Base-by-base conservation (phyloP, 192 early-diverging fungal species). In the Chytriomyces confervae region DNA sequence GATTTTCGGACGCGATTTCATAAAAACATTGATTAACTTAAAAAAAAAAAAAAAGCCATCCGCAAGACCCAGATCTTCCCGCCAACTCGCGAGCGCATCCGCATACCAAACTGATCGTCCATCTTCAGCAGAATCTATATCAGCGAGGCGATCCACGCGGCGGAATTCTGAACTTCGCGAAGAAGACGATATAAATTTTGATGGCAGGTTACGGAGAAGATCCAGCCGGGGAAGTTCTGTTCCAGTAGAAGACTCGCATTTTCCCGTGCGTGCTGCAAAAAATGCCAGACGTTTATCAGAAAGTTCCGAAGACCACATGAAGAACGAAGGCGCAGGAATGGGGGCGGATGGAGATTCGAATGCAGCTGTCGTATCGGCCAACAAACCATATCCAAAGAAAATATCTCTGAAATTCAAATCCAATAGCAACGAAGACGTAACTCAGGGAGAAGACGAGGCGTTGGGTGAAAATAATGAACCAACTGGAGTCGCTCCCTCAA, bases 361-460 rank as follows among this genome's bases (percentile, higher is more conserved):
- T 11, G 63, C 13, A 18, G 63, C 29, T 65, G n/a, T 13, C n/a
- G 20, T 13, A 65, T 65, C 63, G 27, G 44, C 66, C 66, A 46
- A 27, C 36, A 24, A 16, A 65, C 20, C 63, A 65, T 27, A n/a
- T 44, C 66, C 23, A 68, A 68, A 68, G 44, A 64, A 64, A 9
- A 43, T 68, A 6, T 68, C 66, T 48, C 66, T 68, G 8, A 68
- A 68, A 68, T 44, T 68, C 20, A 44, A 46, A 27, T 46, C 43
- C 66, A 68, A 48, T 47, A 68, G 24, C 18, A 44, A 68, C 45
- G 66, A 68, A 68, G 45, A 57, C 53, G 53, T n/a, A 5, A 57
- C 53, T 20, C 13, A 20, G 16, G 53, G 3, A 13, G 53, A 57
- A 20, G 3, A 57, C 53, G 53, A n/a, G 1, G 53, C 3, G 16